A percentile compares a stretch with the other conserved stretches of the same genome.
Evolutionary conservation across 805 yeast genomes (phyloP).

Genomic region (Brettanomyces naardenensis): DNA sequence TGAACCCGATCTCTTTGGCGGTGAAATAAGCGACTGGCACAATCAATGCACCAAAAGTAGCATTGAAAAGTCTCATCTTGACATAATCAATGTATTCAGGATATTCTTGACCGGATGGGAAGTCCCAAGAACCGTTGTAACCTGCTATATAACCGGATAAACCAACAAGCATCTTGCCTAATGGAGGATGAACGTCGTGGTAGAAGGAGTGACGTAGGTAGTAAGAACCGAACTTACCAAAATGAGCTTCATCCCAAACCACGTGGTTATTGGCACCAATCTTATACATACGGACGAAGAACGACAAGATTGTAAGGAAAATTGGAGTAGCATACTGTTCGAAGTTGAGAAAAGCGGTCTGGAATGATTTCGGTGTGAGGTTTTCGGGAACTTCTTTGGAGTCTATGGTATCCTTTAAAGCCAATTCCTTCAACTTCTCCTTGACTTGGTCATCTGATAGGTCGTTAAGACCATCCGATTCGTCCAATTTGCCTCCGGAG

Average conservation of each 20-base stretch:
- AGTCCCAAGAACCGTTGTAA: conserved; percentile 82
- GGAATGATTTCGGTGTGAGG: conserved; percentile 9
- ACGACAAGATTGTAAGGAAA: conserved; percentile 58
- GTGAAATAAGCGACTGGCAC: conserved; percentile 86
- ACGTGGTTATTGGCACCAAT: conserved; percentile 69
- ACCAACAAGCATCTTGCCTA: conserved; percentile 76
- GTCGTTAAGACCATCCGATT: too few species aligned
- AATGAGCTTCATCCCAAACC: conserved; percentile 98
- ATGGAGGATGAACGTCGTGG: conserved; percentile 83
- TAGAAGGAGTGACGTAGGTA: conserved; percentile 74
- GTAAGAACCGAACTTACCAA: conserved; percentile 81
- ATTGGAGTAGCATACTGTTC: conserved; percentile 43
- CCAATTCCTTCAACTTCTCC: conserved; percentile 22
- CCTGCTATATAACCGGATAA: conserved; percentile 75
- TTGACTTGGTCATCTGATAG: conserved; percentile 25
- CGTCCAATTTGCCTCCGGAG: too few species aligned
- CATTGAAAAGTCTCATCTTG: conserved; percentile 83
- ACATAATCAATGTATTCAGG: conserved; percentile 75
- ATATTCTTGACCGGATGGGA: conserved; percentile 73
- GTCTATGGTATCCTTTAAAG: conserved; percentile 10
- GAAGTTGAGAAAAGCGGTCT: conserved; percentile 11
- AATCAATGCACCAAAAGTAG: conserved; percentile 72
- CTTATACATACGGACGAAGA: conserved; percentile 66
- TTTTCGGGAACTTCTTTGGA: conserved; percentile 8
- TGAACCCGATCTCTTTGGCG: conserved; percentile 66